phyloP scores from a whole-genome alignment of 768 basidiomycete genomes.

The Collybiopsis luxurians region DNA sequence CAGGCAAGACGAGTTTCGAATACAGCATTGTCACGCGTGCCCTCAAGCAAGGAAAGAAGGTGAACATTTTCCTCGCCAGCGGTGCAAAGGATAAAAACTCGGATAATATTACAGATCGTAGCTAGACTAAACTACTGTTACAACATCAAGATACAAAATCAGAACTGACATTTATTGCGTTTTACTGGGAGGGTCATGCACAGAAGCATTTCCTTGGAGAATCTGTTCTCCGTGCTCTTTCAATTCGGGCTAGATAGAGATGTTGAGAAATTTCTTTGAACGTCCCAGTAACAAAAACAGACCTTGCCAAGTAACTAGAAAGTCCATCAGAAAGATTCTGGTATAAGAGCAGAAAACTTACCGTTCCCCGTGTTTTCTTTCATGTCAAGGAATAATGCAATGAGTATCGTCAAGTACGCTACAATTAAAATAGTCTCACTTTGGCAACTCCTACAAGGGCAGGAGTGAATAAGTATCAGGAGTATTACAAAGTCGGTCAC shows the following conservation, averaged over 20 bases:
- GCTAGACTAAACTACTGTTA: too few species aligned
- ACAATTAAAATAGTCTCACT: too few species aligned
- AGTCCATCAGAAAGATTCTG: background rate
- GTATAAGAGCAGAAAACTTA: background rate
- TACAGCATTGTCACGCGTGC: background rate
- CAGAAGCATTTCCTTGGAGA: background rate
- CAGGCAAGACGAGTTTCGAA: background rate
- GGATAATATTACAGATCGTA: too few species aligned
- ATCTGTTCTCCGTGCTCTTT: slow-evolving; percentile 6
- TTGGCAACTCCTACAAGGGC: background rate
- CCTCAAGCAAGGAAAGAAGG: slow-evolving; percentile 1
- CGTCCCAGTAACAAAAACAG: too few species aligned
- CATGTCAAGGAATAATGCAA: background rate
- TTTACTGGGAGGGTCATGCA: too few species aligned
- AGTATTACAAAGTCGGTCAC: too few species aligned
- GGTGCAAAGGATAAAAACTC: too few species aligned
- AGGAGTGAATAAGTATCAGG: background rate
- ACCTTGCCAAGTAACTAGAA: slow-evolving; percentile 1
- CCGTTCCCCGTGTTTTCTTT: slow-evolving; percentile 5
- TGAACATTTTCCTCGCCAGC: too few species aligned
- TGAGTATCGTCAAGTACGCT: background rate
- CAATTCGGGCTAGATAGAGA: background rate
- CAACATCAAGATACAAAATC: too few species aligned
- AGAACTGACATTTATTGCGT: too few species aligned
- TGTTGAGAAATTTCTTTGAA: background rate